phyloP scores from a whole-genome alignment of 2,329 filamentous ascomycete species.

The Penicillium glabrum region DNA sequence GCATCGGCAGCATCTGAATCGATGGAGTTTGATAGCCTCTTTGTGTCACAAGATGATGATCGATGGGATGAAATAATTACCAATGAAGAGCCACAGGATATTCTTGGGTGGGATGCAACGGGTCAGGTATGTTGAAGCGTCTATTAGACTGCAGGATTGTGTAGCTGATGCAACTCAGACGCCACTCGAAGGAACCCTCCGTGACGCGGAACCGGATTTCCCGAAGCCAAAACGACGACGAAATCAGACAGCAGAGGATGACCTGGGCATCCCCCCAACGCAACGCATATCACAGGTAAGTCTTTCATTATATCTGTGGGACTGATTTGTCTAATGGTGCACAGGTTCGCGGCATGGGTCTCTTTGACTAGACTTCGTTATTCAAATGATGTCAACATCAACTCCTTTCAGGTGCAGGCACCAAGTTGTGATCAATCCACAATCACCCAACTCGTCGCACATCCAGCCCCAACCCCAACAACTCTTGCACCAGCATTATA shows the following conservation, averaged over 20 bases:
- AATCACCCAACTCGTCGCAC: slow-evolving; percentile 80
- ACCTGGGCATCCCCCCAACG: slow-evolving; percentile 47
- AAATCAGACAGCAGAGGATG: slow-evolving; percentile 24
- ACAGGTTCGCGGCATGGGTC: slow-evolving; percentile 39
- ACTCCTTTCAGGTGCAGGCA: neutral
- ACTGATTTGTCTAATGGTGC: slow-evolving; percentile 11
- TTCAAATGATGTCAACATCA: neutral
- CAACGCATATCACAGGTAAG: slow-evolving; percentile 50
- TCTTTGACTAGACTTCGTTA: slow-evolving; percentile 41
- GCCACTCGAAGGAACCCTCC: slow-evolving; percentile 32
- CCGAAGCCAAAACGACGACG: slow-evolving; percentile 9
- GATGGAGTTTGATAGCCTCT: slow-evolving; percentile 57
- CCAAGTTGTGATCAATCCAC: slow-evolving; percentile 21
- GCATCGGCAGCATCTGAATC: slow-evolving; percentile 24
- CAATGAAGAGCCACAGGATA: slow-evolving; percentile 57
- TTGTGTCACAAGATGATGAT: slow-evolving; percentile 62
- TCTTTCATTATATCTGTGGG: neutral
- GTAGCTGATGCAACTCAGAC: slow-evolving; percentile 32
- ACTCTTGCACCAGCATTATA: slow-evolving; percentile 45
- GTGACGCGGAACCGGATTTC: slow-evolving; percentile 34
- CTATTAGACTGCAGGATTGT: neutral
- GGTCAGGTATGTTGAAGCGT: slow-evolving; percentile 26
- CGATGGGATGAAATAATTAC: slow-evolving; percentile 61
- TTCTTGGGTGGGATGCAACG: slow-evolving; percentile 62
- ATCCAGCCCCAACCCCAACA: slow-evolving; percentile 72